These are phyloP conservation scores for Vitis labrusca DNA, from an alignment of 164 flowering plant species.

Conservation along the genomic window DNA sequence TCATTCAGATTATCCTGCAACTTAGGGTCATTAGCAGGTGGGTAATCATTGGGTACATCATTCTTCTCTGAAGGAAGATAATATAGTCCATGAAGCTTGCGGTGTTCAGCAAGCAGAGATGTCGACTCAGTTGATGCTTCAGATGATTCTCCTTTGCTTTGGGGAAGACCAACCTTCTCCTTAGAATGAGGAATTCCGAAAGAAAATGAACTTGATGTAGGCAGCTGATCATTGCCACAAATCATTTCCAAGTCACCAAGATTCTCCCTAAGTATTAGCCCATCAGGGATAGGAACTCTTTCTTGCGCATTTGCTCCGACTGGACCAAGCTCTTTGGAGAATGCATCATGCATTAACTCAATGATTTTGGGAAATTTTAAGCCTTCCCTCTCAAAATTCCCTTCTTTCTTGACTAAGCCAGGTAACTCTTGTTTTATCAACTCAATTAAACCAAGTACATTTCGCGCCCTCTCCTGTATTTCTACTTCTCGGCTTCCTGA, in stretches of 20 bases:
- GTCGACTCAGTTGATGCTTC: slow-evolving; percentile 57
- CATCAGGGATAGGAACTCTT: slow-evolving; percentile 76
- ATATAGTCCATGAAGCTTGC: slow-evolving; percentile 84
- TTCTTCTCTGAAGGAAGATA: slow-evolving; percentile 72
- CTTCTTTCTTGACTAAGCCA: slow-evolving; percentile 31
- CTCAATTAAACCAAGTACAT: slow-evolving; percentile 66
- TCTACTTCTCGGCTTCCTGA: slow-evolving; percentile 70
- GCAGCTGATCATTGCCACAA: slow-evolving; percentile 44
- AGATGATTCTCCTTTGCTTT: slow-evolving; percentile 42
- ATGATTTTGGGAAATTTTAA: slow-evolving; percentile 33
- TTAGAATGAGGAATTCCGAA: slow-evolving; percentile 27
- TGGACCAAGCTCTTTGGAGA: slow-evolving; percentile 76
- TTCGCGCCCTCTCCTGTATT: slow-evolving; percentile 71
- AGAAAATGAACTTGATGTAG: slow-evolving; percentile 44
- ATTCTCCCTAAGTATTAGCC: slow-evolving; percentile 60
- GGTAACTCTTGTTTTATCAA: slow-evolving; percentile 45
- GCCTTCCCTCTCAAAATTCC: slow-evolving; percentile 20
- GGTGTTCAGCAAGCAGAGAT: slow-evolving; percentile 74
- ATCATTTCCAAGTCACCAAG: slow-evolving; percentile 68
- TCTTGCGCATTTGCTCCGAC: slow-evolving; percentile 73
- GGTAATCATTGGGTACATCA: slow-evolving; percentile 59
- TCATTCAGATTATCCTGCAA: slow-evolving; percentile 24
- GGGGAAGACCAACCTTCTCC: slow-evolving; percentile 27
- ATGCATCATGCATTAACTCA: slow-evolving; percentile 43
- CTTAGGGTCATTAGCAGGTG: slow-evolving; percentile 69